Conservation (phyloP, 2,329 filamentous ascomycete species). For the Phaeosphaeria sp. region DNA sequence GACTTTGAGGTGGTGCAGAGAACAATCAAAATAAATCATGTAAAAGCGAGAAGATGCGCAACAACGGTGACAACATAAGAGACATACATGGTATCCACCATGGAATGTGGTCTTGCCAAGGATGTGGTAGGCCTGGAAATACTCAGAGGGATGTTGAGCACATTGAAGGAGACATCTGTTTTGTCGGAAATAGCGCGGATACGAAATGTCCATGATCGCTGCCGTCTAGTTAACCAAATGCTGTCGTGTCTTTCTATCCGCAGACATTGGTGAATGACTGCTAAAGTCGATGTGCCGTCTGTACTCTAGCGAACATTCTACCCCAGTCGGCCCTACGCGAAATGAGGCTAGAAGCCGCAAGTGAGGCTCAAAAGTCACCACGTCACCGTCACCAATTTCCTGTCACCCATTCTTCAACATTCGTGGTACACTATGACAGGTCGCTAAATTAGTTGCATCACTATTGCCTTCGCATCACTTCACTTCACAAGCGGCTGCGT, state of each 20-base stretch:
- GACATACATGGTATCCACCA: too few relatives aligned
- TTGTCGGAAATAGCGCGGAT: too few relatives aligned
- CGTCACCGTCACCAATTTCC: conserved; percentile 29
- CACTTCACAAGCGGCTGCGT: neutral
- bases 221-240: too few relatives aligned
- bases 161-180: too few relatives aligned
- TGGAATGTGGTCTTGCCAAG: too few relatives aligned
- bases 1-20: conserved; percentile 38
- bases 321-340: conserved; percentile 15
- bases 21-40: conserved; percentile 37
- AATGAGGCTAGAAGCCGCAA: conserved; percentile 32
- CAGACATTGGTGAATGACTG: neutral
- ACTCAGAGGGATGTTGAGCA: neutral
- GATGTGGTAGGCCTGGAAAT: neutral
- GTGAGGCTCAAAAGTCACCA: conserved; percentile 40
- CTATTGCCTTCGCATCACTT: neutral
- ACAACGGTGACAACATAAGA: neutral
- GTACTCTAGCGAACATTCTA: neutral
- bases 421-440: conserved; percentile 17
- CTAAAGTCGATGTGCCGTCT: neutral
- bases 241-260: too few relatives aligned
- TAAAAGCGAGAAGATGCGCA: neutral
- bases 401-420: neutral
- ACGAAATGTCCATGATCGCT: too few relatives aligned
- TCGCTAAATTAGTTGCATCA: neutral